phyloP scores from a whole-genome alignment of 306 rosid species.

The Gillenia trifoliata region DNA sequence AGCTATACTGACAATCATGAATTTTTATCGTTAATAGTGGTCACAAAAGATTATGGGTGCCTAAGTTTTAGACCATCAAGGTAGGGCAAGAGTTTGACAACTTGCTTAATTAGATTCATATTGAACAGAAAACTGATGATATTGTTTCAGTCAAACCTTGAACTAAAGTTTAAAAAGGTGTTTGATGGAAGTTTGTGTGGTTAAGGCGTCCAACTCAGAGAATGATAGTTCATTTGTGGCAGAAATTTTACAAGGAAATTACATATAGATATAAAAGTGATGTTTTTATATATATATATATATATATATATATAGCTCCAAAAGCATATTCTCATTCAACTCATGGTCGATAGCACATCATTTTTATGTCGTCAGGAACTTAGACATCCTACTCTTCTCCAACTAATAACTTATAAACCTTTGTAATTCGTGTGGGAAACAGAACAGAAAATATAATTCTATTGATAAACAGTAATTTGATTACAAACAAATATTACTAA shows the following conservation, averaged over 20 bases:
- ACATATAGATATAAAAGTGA: background rate
- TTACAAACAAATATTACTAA: too few species aligned
- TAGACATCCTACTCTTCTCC: too few species aligned
- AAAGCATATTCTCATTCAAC: background rate
- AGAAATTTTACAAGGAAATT: constrained; percentile 12
- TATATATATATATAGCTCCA: too few species aligned
- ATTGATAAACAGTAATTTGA: too few species aligned
- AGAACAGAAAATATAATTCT: too few species aligned
- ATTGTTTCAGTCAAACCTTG: constrained; percentile 8
- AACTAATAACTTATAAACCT: too few species aligned
- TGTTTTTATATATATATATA: too few species aligned
- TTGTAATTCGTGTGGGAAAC: too few species aligned
- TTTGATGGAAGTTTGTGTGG: background rate
- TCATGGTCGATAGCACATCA: constrained; percentile 18
- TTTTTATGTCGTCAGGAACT: background rate
- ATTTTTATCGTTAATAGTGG: background rate
- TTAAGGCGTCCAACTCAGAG: constrained; percentile 19
- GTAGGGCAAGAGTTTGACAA: background rate
- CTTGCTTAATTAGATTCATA: background rate
- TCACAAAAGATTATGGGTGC: background rate
- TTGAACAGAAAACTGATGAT: background rate
- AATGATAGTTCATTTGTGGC: background rate
- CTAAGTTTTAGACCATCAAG: background rate
- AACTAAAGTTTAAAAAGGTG: constrained; percentile 4
- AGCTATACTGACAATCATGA: background rate